A percentile compares a stretch with the other conserved stretches of the same genome.
These are phyloP conservation scores for Diaporthe vexans DNA, from an alignment of 2,329 filamentous ascomycete species.

Conservation along the genomic window DNA sequence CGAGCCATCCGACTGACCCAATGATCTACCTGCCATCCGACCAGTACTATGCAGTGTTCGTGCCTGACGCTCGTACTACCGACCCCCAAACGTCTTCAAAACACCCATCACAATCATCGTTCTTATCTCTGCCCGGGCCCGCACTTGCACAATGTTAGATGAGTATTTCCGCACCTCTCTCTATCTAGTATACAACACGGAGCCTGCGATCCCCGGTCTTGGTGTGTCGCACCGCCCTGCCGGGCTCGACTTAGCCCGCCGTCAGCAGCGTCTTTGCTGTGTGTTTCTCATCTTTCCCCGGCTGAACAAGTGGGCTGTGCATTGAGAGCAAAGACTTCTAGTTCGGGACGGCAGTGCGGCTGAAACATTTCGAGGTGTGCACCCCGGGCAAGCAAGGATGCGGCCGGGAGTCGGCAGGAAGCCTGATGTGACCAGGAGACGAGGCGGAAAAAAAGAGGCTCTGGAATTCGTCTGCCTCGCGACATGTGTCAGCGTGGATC, in stretches of 20 bases:
- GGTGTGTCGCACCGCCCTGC: slow-evolving; percentile 2
- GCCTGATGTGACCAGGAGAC: slow-evolving; percentile 1
- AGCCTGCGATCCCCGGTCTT: slow-evolving; percentile 5
- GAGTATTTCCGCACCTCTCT: slow-evolving; percentile 10
- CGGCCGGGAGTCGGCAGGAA: slow-evolving; percentile 14
- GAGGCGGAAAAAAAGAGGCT: background rate
- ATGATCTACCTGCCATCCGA: background rate
- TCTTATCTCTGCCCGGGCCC: background rate
- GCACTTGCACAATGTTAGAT: background rate
- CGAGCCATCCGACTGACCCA: background rate
- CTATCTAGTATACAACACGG: slow-evolving; percentile 16
- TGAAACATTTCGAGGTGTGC: slow-evolving; percentile 9
- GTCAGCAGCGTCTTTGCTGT: background rate
- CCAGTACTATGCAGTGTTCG: background rate
- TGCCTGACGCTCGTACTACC: background rate
- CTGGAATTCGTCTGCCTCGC: slow-evolving; percentile 1
- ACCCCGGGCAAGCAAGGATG: background rate
- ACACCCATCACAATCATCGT: background rate
- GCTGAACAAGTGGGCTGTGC: slow-evolving; percentile 12
- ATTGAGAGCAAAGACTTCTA: background rate
- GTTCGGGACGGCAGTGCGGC: slow-evolving; percentile 27
- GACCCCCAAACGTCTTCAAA: slow-evolving; percentile 1
- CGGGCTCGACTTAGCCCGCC: background rate
- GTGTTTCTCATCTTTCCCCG: background rate
- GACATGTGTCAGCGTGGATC: background rate